Evolutionary conservation across 192 early-diverging fungal species (phyloP).

Genomic region (Geranomyces michiganensis): DNA sequence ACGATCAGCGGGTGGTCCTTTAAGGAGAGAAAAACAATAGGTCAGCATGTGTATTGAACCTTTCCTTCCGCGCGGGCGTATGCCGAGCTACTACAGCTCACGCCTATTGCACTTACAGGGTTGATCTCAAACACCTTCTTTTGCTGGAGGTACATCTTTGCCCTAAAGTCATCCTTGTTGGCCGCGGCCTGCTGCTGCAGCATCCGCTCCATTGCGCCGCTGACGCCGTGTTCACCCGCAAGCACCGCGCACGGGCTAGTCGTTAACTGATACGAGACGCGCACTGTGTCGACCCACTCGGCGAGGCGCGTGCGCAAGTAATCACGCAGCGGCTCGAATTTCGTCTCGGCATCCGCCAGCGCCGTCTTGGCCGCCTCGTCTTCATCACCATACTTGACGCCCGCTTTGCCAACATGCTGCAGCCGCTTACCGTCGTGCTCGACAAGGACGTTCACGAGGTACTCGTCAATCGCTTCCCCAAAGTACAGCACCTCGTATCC

Average conservation of each 20-base stretch:
- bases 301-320: slow-evolving; percentile 44
- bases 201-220: slow-evolving; percentile 52
- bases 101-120: slow-evolving; percentile 37
- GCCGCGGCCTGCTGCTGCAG: slow-evolving; percentile 50
- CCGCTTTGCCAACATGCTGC: slow-evolving; percentile 57
- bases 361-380: slow-evolving; percentile 40
- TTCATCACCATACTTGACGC: slow-evolving; percentile 60
- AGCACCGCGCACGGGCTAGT: slow-evolving; percentile 77
- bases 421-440: slow-evolving; percentile 78
- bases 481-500: slow-evolving; percentile 88
- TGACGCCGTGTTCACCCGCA: slow-evolving; percentile 43
- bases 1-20: slow-evolving; percentile 51
- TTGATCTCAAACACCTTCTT: slow-evolving; percentile 53
- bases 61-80: neutral
- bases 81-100: neutral
- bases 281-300: slow-evolving; percentile 54
- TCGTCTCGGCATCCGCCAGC: slow-evolving; percentile 31
- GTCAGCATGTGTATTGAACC: neutral
- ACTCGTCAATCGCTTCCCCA: slow-evolving; percentile 61
- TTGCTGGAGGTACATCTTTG: slow-evolving; percentile 36
- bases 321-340: slow-evolving; percentile 53
- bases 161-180: slow-evolving; percentile 44
- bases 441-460: slow-evolving; percentile 42
- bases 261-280: slow-evolving; percentile 75
- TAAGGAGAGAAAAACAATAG: neutral